Evolutionary conservation across 441 rosid genomes (phyloP), one percentile per base, ranked within the genome.

Genomic region (Gossypium laxum): DNA sequence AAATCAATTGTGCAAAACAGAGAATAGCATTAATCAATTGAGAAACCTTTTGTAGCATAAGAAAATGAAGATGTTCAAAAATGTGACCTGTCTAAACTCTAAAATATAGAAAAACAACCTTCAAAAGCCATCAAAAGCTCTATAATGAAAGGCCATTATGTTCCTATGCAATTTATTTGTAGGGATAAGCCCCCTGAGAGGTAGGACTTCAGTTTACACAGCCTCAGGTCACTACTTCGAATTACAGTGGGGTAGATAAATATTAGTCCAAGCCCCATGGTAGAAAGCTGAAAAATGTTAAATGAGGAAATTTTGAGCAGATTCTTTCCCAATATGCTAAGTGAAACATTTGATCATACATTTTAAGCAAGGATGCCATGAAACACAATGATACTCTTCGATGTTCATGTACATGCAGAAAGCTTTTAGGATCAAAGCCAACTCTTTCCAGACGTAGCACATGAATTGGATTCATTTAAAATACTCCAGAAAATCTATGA

Each of bases 1-100:
- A 67, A 51, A 17, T 10, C 60, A 67, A 67, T 51, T 4, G 48
- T 24, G 74, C 14, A 63, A 74, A 48, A 54, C 32, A 64, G 70
- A 43, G 12, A 70, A 69, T 45, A 43, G 41, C 45, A 62, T 0
- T 65, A 17, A 26, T 65, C 41, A 58, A 70, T 15, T 59, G 47
- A 51, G 47, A 51, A 66, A 17, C 71, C n/a, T 51, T 56, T 17
- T 45, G 32, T 51, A 2, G 17, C 38, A 28, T 51, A 8, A 51
- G 24, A 22, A 67, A 51, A 51, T 11, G 28, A 51, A 28, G 22
- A 28, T 8, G 14, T 67, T 26, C 0, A 10, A 22, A 48, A 26
- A 47, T 14, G 10, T 14, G 3, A 19, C 21, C 47, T 7, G 62
- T 21, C 54, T 14, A 24, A 41, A 57, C 60, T 8, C 54, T 14